Evolutionary conservation across 2,329 filamentous ascomycete genomes (phyloP), one percentile per base, ranked within the genome.

Genomic region (Botryotinia calthae): DNA sequence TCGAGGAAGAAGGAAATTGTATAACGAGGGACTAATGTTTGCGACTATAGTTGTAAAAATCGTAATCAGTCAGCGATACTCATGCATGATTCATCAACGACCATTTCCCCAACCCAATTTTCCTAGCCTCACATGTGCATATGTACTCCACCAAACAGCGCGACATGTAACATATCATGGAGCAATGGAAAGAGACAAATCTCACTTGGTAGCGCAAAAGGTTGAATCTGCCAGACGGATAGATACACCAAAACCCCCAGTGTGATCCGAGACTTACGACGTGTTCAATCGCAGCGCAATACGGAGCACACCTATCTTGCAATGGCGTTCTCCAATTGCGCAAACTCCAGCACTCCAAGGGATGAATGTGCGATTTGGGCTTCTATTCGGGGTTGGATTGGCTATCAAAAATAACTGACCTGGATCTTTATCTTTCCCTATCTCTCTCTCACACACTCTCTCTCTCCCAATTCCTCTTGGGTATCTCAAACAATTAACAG

Each of bases 181-280:
- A 59, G 61, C 70, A 68, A 72, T 72, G 40, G 42, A 61, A 58
- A 34, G 69, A 61, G 37, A 31, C 14, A 51, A 56, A 66, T 72
- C 54, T 68, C 51, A 51, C 42, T 61, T 31, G 46, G 70, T 61
- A 48, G 51, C 54, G 63, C 70, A 67, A 72, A 72, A 44, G 28
- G 20, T 64, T 25, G 51, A 48, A 67, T 51, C 28, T 67, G 28
- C 51, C 56, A 61, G 46, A 58, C 16, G 4, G 58, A 59, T 65
- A 59, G 70, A 51, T 56, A 48, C 63, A 68, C 70, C 48, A 61
- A 34, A 61, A 58, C 34, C 34, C 51, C 40, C 70, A 48, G 42
- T 67, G 62, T 67, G 70, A 72, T 48, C 48, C 63, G 40, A 72
- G 54, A 68, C 70, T 48, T 72, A 72, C 70, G 63, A 72, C 63